These are phyloP conservation scores for Eragrostis tef DNA, from an alignment of 202 grass and related monocot species.

Conservation along the genomic window DNA sequence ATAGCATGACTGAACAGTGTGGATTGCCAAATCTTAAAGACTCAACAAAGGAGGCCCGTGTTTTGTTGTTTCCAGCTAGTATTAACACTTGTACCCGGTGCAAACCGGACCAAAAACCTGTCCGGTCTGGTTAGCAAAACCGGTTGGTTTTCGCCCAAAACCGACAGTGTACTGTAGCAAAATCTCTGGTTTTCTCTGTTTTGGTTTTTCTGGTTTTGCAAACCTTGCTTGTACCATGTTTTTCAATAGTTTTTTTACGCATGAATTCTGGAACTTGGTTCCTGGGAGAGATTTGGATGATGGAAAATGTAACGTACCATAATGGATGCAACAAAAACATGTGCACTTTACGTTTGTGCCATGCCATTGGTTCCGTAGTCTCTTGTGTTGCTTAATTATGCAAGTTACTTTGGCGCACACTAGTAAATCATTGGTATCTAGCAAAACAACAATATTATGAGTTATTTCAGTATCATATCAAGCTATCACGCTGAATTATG, in stretches of 20 bases:
- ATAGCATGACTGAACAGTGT: too few species aligned
- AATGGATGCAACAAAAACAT: conserved; percentile 4
- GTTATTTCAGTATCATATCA: background rate
- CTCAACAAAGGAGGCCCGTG: background rate
- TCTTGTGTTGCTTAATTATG: conserved; percentile 2
- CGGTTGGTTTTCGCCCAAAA: too few species aligned
- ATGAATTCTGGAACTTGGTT: background rate
- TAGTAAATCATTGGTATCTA: too few species aligned
- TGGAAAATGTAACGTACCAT: background rate
- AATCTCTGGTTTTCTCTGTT: too few species aligned
- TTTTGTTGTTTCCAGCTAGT: conserved; percentile 17
- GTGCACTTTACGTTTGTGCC: too few species aligned
- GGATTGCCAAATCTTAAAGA: background rate
- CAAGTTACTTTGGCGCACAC: background rate
- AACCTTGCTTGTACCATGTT: too few species aligned
- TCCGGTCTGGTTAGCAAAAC: too few species aligned
- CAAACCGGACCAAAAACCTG: too few species aligned
- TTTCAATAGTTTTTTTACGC: background rate
- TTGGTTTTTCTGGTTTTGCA: too few species aligned
- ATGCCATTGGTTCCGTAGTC: background rate
- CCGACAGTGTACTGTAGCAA: too few species aligned
- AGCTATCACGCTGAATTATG: background rate
- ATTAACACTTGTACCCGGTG: too few species aligned
- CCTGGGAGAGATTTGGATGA: background rate
- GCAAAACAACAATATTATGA: background rate